Evolutionary conservation across 352 stramenopile species (phyloP).

Genomic region (Globisporangium rhizosaccharum): DNA sequence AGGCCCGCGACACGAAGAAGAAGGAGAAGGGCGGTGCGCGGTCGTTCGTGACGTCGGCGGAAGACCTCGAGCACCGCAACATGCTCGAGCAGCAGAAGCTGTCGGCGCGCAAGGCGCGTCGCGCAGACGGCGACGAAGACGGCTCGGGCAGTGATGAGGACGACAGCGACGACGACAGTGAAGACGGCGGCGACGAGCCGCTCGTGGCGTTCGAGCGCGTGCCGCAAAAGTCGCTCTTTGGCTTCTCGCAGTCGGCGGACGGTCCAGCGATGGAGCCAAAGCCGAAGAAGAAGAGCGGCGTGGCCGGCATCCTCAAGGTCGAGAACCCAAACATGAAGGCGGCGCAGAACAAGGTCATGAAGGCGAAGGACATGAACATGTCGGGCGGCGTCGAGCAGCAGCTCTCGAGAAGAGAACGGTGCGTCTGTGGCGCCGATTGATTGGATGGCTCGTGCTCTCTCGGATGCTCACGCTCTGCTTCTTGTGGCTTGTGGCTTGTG

Average conservation of each 20-base stretch:
- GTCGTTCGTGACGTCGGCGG: slow-evolving; percentile 78
- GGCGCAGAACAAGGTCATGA: slow-evolving; percentile 78
- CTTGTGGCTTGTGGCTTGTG: neutral
- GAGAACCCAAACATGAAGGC: slow-evolving; percentile 80
- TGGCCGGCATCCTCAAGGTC: slow-evolving; percentile 64
- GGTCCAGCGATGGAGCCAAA: slow-evolving; percentile 52
- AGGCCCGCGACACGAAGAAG: slow-evolving; percentile 37
- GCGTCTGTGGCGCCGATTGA: neutral
- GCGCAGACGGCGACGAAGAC: slow-evolving; percentile 27
- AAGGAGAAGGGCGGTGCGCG: slow-evolving; percentile 71
- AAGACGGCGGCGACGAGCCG: slow-evolving; percentile 40
- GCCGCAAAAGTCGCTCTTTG: slow-evolving; percentile 70
- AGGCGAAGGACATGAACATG: slow-evolving; percentile 77
- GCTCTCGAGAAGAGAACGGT: slow-evolving; percentile 79
- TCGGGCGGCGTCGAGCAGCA: slow-evolving; percentile 48
- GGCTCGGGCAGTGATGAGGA: slow-evolving; percentile 23
- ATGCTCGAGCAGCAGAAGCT: slow-evolving; percentile 68
- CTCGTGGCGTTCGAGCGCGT: slow-evolving; percentile 70
- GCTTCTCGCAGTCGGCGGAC: slow-evolving; percentile 53
- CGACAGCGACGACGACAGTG: slow-evolving; percentile 35
- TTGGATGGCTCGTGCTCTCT: neutral
- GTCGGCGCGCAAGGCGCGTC: slow-evolving; percentile 62
- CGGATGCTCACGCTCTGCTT: neutral
- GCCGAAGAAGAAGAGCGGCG: slow-evolving; percentile 68
- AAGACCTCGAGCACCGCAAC: slow-evolving; percentile 79